Evolutionary conservation across 192 early-diverging fungal genomes (phyloP).

Genomic region (Hyaloraphidium curvatum): DNA sequence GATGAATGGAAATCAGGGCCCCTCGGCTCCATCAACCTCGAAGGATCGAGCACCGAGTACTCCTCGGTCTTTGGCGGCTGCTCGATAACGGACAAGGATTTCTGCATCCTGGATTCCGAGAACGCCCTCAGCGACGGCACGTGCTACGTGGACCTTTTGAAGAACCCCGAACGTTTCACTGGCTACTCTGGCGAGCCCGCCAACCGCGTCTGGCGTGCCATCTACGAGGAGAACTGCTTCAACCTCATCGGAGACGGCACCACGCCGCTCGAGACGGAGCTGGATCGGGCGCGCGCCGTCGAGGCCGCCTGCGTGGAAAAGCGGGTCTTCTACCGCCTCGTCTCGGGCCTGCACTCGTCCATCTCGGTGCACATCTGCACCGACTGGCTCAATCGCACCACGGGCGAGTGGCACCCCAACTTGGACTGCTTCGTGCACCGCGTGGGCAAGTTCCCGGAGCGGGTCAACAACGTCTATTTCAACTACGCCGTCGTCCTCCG

Average conservation of each 20-base stretch:
- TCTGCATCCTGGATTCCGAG: conserved; percentile 76
- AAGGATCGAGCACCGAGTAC: conserved; percentile 7
- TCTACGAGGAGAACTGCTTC: conserved; percentile 97
- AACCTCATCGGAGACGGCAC: conserved; percentile 21
- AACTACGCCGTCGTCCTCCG: conserved; percentile 70
- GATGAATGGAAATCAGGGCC: conserved; percentile 29
- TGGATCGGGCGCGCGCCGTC: conserved; percentile 28
- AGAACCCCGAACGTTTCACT: conserved; percentile 93
- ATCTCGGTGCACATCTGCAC: conserved; percentile 96
- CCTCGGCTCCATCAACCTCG: conserved; percentile 50
- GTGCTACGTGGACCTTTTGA: conserved; percentile 77
- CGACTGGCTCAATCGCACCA: conserved; percentile 73
- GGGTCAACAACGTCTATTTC: conserved; percentile 92
- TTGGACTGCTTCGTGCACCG: conserved; percentile 79
- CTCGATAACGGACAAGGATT: conserved; percentile 33
- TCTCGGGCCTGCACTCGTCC: conserved; percentile 78
- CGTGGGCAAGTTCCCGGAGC: conserved; percentile 71
- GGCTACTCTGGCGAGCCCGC: conserved; percentile 83
- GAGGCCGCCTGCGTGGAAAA: conserved; percentile 61
- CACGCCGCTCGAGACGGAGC: neutral
- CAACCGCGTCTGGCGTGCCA: conserved; percentile 79
- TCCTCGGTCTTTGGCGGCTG: neutral
- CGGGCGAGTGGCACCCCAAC: conserved; percentile 73
- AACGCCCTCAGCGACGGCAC: conserved; percentile 12
- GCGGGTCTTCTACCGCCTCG: conserved; percentile 53